A percentile compares a stretch with the other conserved stretches of the same genome.
Evolutionary conservation across 331 rosid species (phyloP).

Genomic region (Cydonia oblonga): DNA sequence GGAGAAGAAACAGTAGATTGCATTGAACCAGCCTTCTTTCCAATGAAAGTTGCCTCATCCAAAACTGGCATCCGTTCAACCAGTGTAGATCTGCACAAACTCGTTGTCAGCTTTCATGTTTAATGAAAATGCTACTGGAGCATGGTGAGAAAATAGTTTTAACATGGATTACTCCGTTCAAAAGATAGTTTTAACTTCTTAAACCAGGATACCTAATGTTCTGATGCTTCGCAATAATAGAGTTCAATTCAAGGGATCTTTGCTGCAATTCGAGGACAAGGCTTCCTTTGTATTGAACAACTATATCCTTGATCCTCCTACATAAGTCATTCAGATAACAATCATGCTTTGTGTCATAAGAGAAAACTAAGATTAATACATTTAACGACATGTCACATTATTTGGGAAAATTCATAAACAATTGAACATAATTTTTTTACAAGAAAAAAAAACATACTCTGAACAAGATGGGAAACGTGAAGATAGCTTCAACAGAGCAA

Average conservation of each 20-base stretch:
- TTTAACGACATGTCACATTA: not conserved
- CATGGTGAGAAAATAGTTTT: not conserved
- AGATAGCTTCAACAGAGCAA: slow-evolving; percentile 81
- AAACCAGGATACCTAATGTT: slow-evolving; percentile 59
- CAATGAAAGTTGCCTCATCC: slow-evolving; percentile 75
- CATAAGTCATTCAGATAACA: slow-evolving; percentile 15
- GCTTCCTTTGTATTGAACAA: slow-evolving; percentile 70
- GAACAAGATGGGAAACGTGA: slow-evolving; percentile 94
- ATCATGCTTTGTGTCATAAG: slow-evolving; percentile 5
- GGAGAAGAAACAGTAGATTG: slow-evolving; percentile 46
- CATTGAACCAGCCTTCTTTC: slow-evolving; percentile 61
- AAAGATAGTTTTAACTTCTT: not conserved
- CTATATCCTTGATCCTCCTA: slow-evolving; percentile 76
- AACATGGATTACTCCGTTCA: not conserved
- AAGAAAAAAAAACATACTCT: slow-evolving; percentile 43
- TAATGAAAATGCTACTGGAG: not conserved
- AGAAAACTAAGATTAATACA: not conserved
- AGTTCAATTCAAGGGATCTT: slow-evolving; percentile 84
- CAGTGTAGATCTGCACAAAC: slow-evolving; percentile 52
- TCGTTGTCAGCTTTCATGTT: slow-evolving; percentile 14
- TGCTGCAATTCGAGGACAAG: slow-evolving; percentile 97
- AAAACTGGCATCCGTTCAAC: slow-evolving; percentile 97
- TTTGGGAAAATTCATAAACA: not conserved
- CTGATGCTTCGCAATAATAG: slow-evolving; percentile 63
- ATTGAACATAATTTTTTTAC: not conserved